A percentile compares a stretch with the other conserved stretches of the same genome.
These are phyloP conservation scores for Moesziomyces antarcticus DNA, from an alignment of 1,284 basidiomycete genomes.

Conservation along the genomic window DNA sequence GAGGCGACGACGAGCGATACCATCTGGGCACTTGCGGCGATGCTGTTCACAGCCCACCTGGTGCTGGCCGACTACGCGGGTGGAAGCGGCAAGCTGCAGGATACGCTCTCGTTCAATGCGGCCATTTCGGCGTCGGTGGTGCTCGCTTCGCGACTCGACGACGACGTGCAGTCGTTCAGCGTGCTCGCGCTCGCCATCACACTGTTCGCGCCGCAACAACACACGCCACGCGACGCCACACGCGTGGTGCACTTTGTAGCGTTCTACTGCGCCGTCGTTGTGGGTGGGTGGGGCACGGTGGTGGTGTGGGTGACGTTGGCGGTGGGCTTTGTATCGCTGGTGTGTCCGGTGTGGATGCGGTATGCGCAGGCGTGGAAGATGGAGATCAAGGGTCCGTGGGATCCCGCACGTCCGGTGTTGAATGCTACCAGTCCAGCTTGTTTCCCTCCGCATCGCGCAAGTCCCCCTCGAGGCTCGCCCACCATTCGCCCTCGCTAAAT, in stretches of 20 bases:
- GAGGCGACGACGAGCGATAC: constrained; percentile 95
- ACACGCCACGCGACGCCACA: not conserved
- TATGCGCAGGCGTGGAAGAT: constrained; percentile 55
- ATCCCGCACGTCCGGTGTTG: constrained; percentile 42
- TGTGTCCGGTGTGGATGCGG: constrained; percentile 57
- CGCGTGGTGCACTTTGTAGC: not conserved
- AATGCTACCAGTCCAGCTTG: constrained; percentile 25
- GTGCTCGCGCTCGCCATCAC: constrained; percentile 81
- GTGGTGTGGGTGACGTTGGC: constrained; percentile 14
- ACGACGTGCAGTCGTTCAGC: constrained; percentile 88
- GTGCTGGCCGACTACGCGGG: constrained; percentile 76
- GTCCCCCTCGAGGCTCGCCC: constrained; percentile 26
- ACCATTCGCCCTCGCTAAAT: constrained; percentile 14
- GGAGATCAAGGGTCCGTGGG: constrained; percentile 59
- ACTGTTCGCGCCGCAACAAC: constrained; percentile 42
- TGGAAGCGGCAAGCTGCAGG: constrained; percentile 31
- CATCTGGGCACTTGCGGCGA: constrained; percentile 88
- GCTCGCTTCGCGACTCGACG: constrained; percentile 85
- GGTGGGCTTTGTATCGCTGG: constrained; percentile 32
- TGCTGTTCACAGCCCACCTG: constrained; percentile 75
- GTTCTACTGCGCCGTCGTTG: not conserved
- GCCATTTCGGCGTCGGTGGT: constrained; percentile 94
- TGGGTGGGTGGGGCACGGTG: constrained; percentile 7
- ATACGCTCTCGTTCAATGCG: constrained; percentile 89
- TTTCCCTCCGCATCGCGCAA: constrained; percentile 24